Base-by-base conservation (phyloP, 2,329 filamentous ascomycete species). In the Venturia nashicola region DNA sequence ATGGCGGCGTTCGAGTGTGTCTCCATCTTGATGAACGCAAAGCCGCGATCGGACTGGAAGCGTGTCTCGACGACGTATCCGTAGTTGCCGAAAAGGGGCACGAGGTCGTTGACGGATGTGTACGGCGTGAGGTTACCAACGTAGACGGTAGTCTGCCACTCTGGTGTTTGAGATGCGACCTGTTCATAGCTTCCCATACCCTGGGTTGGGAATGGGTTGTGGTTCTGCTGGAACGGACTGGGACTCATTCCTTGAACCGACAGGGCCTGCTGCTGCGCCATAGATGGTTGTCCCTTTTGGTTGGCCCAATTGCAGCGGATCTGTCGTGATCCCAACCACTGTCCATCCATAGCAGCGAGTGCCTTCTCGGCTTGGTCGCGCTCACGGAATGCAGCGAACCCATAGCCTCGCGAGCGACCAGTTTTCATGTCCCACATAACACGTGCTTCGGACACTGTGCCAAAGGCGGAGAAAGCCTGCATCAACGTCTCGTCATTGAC, bases 351-450 rank as follows among this genome's bases (percentile, higher is more conserved):
- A 67, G 91, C 91, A 78, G 88, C 96, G 72, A 99, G 78, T 1
- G 94, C 93, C 78, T 97, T 96, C 76, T 99, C 94, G 36, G 94
- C 94, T 72, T 99, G 94, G 43, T 84, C 80, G 67, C 93, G 90
- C 67, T 99, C 94, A 67, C 93, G 89, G 83, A 96, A 99, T 61
- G 94, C 94, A 69, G 97, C 93, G 73, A 99, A 99, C 14, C 94
- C 94, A 73, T 99, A 99, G 66, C 94, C 94, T 74, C 94, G 90
- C 69, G 94, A 97, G 68, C 94, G 88, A 69, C 94, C 94, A 43
- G 94, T 99, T 83, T 99, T 99, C 94, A 99, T 99, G 76, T 99
- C 94, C 94, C 94, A 99, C 94, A 99, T 99, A 68, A 99, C 94
- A 71, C 94, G 91, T 66, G 94, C 94, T 77, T 99, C 94, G 2